Conservation (phyloP, 1,284 basidiomycete genomes). For the Pseudozyma sp. region DNA sequence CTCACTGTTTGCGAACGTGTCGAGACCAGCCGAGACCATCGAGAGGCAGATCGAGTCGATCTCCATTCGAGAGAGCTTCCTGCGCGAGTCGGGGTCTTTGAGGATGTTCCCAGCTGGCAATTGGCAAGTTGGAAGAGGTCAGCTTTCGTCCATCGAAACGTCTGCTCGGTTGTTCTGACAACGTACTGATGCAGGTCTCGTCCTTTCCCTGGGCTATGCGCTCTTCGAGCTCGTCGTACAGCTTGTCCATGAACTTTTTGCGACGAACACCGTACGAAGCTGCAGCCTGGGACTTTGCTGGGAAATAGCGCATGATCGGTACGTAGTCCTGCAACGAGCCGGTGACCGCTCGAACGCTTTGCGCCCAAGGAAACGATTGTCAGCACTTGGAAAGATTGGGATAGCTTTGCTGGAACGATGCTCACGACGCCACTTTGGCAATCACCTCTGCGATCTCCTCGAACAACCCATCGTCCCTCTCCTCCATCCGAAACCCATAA, state of each 20-base stretch:
- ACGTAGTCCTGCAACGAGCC: conserved; percentile 5
- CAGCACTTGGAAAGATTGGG: neutral
- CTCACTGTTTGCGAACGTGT: conserved; percentile 4
- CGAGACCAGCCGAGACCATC: conserved; percentile 5
- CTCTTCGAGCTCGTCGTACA: neutral
- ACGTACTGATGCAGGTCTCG: conserved; percentile 1
- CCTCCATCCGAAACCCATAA: conserved; percentile 2
- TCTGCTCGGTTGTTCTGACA: neutral
- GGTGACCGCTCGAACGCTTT: conserved; percentile 1
- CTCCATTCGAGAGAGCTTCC: conserved; percentile 1
- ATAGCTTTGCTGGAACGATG: neutral
- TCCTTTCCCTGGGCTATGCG: neutral
- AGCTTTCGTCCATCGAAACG: neutral
- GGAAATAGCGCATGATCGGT: conserved; percentile 1
- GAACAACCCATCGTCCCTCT: conserved; percentile 3
- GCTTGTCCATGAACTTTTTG: conserved; percentile 5
- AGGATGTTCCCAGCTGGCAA: conserved; percentile 2
- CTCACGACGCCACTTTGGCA: conserved; percentile 2
- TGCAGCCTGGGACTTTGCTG: neutral
- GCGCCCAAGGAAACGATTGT: neutral
- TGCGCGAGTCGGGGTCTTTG: conserved; percentile 3
- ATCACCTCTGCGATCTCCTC: conserved; percentile 3
- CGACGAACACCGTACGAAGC: conserved; percentile 1
- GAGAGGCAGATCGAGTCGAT: conserved; percentile 7
- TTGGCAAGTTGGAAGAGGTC: neutral